Evolutionary conservation across 169 alveolate species (phyloP).

Genomic region (Cryptosporidium felis): DNA sequence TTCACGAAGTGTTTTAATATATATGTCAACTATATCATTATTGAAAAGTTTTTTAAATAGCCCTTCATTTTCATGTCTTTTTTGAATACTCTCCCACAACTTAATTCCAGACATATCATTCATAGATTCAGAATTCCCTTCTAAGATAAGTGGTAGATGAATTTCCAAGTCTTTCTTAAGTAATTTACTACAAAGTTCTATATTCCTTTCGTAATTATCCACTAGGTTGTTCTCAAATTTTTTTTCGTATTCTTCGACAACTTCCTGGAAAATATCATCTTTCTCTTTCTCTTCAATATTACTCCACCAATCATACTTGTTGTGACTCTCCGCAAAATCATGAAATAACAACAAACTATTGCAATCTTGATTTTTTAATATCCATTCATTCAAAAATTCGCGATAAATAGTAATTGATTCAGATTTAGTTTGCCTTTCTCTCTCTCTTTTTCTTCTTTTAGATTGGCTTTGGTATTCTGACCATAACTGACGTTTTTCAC

Average conservation of each 20-base stretch:
- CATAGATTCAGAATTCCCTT: neutral
- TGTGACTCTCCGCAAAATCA: constrained; percentile 20
- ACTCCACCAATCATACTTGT: constrained; percentile 48
- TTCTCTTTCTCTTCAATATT: constrained; percentile 35
- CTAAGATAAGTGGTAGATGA: neutral
- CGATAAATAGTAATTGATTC: constrained; percentile 1
- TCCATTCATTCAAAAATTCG: constrained; percentile 7
- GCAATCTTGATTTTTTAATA: constrained; percentile 5
- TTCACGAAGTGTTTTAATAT: neutral
- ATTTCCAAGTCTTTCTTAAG: neutral
- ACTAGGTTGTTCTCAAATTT: neutral
- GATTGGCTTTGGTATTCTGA: constrained; percentile 70
- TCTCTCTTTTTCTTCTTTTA: constrained; percentile 32
- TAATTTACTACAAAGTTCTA: neutral
- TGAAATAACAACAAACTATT: constrained; percentile 11
- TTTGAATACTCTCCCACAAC: constrained; percentile 27
- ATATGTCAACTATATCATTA: constrained; percentile 24
- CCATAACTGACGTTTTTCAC: constrained; percentile 68
- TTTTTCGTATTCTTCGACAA: constrained; percentile 33
- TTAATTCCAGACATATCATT: neutral
- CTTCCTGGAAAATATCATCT: constrained; percentile 59
- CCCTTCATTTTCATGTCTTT: neutral
- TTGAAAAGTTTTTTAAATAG: neutral
- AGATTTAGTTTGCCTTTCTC: constrained; percentile 37
- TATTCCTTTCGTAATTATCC: neutral